Evolutionary conservation across 2,329 filamentous ascomycete genomes (phyloP).

Genomic region (Aspergillus aculeatus): DNA sequence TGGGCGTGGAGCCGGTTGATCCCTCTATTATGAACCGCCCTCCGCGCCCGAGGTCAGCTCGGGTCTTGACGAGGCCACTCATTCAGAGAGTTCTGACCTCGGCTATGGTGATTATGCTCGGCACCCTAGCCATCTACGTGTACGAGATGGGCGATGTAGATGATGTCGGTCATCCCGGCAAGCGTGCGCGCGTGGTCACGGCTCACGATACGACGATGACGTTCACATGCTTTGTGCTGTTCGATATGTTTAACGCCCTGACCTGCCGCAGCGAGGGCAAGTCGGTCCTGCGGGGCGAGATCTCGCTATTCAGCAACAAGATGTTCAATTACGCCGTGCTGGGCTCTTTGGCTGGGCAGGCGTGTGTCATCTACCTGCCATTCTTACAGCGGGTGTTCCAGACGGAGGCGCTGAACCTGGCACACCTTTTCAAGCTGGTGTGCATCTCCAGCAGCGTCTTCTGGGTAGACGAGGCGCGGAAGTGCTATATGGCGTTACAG

Average conservation of each 20-base stretch:
- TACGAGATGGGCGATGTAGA: conserved; percentile 80
- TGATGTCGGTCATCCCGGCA: conserved; percentile 39
- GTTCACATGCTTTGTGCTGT: conserved; percentile 97
- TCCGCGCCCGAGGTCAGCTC: conserved; percentile 79
- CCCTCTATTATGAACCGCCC: conserved; percentile 90
- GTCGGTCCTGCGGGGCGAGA: conserved; percentile 80
- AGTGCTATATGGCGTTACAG: conserved; percentile 55
- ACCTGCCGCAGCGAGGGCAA: conserved; percentile 90
- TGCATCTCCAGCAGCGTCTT: conserved; percentile 84
- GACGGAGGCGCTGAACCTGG: conserved; percentile 76
- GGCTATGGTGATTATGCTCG: conserved; percentile 84
- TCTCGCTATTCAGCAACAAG: conserved; percentile 78
- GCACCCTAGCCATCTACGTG: conserved; percentile 87
- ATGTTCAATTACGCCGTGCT: conserved; percentile 97
- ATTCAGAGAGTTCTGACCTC: conserved; percentile 84
- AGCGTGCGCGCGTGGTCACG: conserved; percentile 64
- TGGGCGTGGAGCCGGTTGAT: conserved; percentile 93
- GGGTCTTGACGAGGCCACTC: conserved; percentile 82
- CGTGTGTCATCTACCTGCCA: conserved; percentile 91
- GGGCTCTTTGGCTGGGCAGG: conserved; percentile 78
- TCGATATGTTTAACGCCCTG: conserved; percentile 99
- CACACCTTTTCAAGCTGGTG: conserved; percentile 72
- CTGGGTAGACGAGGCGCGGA: conserved; percentile 89
- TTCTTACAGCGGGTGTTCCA: conserved; percentile 94
- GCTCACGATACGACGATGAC: conserved; percentile 98